phyloP scores from a whole-genome alignment of 169 alveolate species.

The Babesia sp. region DNA sequence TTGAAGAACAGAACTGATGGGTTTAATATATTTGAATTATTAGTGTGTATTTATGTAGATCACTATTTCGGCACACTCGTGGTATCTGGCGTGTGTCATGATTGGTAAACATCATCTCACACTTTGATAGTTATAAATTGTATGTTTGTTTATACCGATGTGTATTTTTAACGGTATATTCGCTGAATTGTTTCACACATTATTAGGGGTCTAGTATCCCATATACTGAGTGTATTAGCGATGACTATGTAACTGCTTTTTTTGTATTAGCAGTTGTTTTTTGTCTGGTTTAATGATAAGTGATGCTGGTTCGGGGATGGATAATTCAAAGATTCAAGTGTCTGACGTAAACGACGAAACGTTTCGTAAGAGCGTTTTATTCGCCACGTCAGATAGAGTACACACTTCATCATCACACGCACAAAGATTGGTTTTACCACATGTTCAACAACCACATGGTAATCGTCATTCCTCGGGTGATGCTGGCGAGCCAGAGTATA shows the following conservation, averaged over 20 bases:
- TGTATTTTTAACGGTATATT: not conserved
- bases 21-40: not conserved
- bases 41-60: not conserved
- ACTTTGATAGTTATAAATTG: no score
- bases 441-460: not conserved
- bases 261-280: no score
- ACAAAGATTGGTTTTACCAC: not conserved
- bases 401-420: not conserved
- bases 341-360: slow-evolving; percentile 3
- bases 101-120: not conserved
- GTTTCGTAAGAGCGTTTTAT: slow-evolving; percentile 11
- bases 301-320: slow-evolving; percentile 13
- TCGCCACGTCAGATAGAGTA: not conserved
- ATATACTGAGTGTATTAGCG: not conserved
- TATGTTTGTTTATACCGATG: not conserved
- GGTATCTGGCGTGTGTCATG: not conserved
- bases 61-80: no score
- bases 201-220: not conserved
- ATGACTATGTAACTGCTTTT: no score
- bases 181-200: not conserved
- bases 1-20: slow-evolving; percentile 47
- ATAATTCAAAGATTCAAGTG: not conserved
- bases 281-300: no score
- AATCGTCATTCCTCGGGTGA: not conserved
- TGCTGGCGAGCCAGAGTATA: not conserved